Percentiles rank a stretch among this genome's conserved stretches.
phyloP scores from a whole-genome alignment of 495 filamentous ascomycete genomes.

The Achaetomiella virescens region DNA sequence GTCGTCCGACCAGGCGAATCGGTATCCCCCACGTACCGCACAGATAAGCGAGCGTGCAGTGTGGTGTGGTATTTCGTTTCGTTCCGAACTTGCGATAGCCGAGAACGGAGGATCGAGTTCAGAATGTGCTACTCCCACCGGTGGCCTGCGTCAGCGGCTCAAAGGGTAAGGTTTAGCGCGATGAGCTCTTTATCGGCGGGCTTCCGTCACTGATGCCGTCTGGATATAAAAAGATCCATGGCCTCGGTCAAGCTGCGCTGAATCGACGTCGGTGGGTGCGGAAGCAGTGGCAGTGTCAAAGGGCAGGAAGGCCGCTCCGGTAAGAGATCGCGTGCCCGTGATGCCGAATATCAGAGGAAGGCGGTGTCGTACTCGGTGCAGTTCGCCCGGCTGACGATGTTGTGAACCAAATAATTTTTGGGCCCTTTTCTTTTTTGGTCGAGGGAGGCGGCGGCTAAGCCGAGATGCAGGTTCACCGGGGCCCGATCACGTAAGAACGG shows the following conservation, averaged over 20 bases:
- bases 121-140: neutral
- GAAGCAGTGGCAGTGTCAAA: no score
- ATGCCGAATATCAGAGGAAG: neutral
- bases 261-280: neutral
- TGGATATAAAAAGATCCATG: conserved; percentile 16
- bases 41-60: neutral
- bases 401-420: neutral
- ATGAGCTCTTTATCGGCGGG: conserved; percentile 7
- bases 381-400: neutral
- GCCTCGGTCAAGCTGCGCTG: conserved; percentile 4
- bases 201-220: conserved; percentile 17
- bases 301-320: neutral
- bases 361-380: neutral
- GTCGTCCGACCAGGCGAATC: neutral
- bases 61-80: neutral
- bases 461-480: neutral
- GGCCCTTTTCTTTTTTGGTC: neutral
- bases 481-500: neutral
- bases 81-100: neutral
- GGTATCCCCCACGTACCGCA: neutral
- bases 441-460: neutral
- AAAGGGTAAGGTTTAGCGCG: neutral
- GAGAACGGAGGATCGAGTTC: neutral
- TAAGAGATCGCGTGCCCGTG: neutral
- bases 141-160: neutral